A percentile compares a stretch with the other conserved stretches of the same genome.
These are phyloP conservation scores for Arctium minus DNA, from an alignment of 129 eudicot species.

Conservation along the genomic window DNA sequence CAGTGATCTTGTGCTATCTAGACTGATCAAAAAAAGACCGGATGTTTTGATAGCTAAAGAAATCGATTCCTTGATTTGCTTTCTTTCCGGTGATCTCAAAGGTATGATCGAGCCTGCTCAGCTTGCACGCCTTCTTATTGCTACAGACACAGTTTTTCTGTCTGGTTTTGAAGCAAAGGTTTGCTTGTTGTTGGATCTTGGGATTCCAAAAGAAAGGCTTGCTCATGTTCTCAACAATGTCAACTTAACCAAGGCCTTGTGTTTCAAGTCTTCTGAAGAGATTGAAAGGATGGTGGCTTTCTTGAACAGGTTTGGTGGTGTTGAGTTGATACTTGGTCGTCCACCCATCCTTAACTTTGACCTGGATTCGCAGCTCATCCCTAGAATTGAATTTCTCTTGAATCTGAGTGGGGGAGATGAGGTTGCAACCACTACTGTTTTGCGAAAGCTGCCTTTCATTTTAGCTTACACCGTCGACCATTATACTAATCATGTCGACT, in stretches of 20 bases:
- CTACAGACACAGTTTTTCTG: constrained; percentile 44
- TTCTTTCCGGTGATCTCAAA: constrained; percentile 31
- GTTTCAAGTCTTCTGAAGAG: constrained; percentile 60
- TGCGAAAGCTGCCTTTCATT: constrained; percentile 72
- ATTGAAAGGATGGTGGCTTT: constrained; percentile 46
- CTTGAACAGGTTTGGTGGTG: constrained; percentile 70
- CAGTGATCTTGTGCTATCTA: constrained; percentile 31
- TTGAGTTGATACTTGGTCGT: constrained; percentile 57
- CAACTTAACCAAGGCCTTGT: constrained; percentile 65
- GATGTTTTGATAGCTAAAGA: constrained; percentile 52
- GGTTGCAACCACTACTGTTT: constrained; percentile 50
- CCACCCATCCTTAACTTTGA: constrained; percentile 78
- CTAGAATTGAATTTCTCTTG: constrained; percentile 61
- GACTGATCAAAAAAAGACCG: constrained; percentile 56
- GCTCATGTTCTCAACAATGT: constrained; percentile 66
- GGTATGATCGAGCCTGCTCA: constrained; percentile 46
- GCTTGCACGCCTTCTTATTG: constrained; percentile 63
- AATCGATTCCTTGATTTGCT: constrained; percentile 35
- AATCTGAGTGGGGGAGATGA: constrained; percentile 74
- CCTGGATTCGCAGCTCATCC: constrained; percentile 61
- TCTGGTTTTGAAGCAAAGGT: constrained; percentile 67
- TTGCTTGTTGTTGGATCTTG: constrained; percentile 42
- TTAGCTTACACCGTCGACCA: constrained; percentile 71
- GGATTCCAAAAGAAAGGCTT: constrained; percentile 61
- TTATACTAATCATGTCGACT: constrained; percentile 58